Evolutionary conservation across 352 stramenopile genomes (phyloP), one percentile per base, ranked within the genome.

Genomic region (Phytophthora uliginosa): DNA sequence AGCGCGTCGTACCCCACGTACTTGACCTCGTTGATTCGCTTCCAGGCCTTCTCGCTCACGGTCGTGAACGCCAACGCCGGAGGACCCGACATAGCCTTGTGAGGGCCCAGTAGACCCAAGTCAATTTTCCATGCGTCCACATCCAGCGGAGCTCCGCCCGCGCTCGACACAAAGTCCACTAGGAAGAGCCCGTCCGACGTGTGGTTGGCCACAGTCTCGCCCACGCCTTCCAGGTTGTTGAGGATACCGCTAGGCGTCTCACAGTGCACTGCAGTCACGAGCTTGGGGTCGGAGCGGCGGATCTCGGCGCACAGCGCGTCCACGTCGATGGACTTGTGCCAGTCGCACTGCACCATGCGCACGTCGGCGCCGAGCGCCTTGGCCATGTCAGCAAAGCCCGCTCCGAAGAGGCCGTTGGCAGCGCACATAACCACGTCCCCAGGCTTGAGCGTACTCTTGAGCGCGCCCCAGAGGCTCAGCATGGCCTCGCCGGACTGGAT

Each of bases 401-500:
- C 66, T 17, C 82, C 82, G 45, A 86, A 89, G 48, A 89, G 28
- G 6, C 82, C 82, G 59, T 87, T 89, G 24, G 68, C 74, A 22
- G 60, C 82, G 56, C 82, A 86, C 4, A 90, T 63, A 26, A 90
- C 82, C 15, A 75, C 63, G 38, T 88, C 82, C 6, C 79, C 77
- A 24, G 77, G 72, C 40, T 55, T 53, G 1, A 90, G 22, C 1
- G 73, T 77, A 62, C 82, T 90, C 65, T 85, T 86, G 42, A 90
- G 69, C 0, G 82, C 79, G 22, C 82, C 82, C 82, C 82, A 90
- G 57, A 90, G 65, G 15, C 71, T 69, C 53, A 85, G 62, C 82
- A 90, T 90, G 53, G 79, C 82, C 71, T 90, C 82, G 22, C 82
- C 79, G n/a, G 82, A 90, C 56, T 85, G 78, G 51, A 90, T 85